A percentile compares a stretch with the other conserved stretches of the same genome.
These are phyloP conservation scores for Cladosporium oxysporum DNA, from an alignment of 2,329 filamentous ascomycete species.

Conservation along the genomic window DNA sequence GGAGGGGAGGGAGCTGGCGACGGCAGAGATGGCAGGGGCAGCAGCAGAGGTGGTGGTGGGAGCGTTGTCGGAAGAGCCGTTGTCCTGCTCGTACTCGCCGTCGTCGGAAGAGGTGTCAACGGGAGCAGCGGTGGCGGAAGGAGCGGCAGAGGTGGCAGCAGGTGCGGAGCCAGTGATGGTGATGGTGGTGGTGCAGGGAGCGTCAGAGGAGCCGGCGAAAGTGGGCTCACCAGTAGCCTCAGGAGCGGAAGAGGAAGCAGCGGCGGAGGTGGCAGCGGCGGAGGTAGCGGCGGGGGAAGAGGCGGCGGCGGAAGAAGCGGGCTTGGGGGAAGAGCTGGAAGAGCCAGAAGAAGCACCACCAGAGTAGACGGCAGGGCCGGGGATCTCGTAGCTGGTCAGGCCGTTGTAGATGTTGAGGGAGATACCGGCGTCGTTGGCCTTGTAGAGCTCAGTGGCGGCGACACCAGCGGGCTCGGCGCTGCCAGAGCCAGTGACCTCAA, in stretches of 20 bases:
- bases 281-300: neutral
- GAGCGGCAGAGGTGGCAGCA: conserved; percentile 22
- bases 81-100: conserved; percentile 9
- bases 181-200: conserved; percentile 22
- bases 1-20: conserved; percentile 23
- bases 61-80: conserved; percentile 16
- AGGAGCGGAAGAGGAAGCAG: neutral
- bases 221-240: conserved; percentile 8
- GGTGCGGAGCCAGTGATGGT: conserved; percentile 28
- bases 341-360: conserved; percentile 17
- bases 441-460: conserved; percentile 59
- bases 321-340: conserved; percentile 2
- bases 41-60: conserved; percentile 21
- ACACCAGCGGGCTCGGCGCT: conserved; percentile 50
- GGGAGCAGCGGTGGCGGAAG: conserved; percentile 24
- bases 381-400: conserved; percentile 13
- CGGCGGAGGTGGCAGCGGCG: too few relatives aligned
- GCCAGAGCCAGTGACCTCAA: conserved; percentile 60
- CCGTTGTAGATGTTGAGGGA: conserved; percentile 13
- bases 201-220: neutral
- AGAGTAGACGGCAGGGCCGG: conserved; percentile 15
- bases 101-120: conserved; percentile 6
- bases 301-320: conserved; percentile 10
- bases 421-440: conserved; percentile 13
- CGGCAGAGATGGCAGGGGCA: conserved; percentile 26